These are phyloP conservation scores for Ochromonadaceae sp. DNA, from an alignment of 352 stramenopile species.

Conservation along the genomic window DNA sequence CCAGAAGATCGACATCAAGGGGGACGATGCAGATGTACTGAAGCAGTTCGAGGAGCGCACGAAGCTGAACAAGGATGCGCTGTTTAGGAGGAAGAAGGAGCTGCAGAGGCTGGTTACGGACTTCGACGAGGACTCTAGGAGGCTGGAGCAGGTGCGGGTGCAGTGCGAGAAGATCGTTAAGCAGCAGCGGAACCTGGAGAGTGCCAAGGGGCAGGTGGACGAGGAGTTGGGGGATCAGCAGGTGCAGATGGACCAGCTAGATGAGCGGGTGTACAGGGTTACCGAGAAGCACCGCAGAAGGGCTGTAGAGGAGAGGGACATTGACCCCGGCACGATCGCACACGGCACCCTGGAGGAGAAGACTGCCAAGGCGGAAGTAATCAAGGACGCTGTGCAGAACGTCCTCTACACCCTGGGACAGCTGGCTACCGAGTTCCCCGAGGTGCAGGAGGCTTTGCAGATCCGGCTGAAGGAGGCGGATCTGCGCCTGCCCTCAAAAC, in stretches of 20 bases:
- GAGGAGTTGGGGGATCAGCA: constrained; percentile 28
- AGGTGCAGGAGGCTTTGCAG: constrained; percentile 63
- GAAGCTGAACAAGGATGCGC: constrained; percentile 48
- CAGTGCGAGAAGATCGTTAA: constrained; percentile 31
- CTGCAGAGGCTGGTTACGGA: constrained; percentile 68
- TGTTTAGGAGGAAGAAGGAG: constrained; percentile 85
- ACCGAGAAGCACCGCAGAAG: constrained; percentile 14
- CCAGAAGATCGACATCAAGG: constrained; percentile 34
- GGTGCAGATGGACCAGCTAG: constrained; percentile 20
- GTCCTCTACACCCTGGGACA: constrained; percentile 76
- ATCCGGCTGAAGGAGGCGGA: constrained; percentile 48
- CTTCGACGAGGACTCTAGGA: constrained; percentile 34
- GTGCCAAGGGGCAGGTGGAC: constrained; percentile 29
- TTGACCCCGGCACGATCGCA: constrained; percentile 25
- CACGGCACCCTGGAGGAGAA: constrained; percentile 16
- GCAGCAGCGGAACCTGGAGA: constrained; percentile 30
- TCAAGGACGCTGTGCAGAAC: constrained; percentile 23
- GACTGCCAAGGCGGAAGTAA: constrained; percentile 23
- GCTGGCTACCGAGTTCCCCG: constrained; percentile 75
- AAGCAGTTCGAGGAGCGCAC: constrained; percentile 60
- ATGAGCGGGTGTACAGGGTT: constrained; percentile 20
- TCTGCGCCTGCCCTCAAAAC: constrained; percentile 53
- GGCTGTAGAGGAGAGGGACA: background rate
- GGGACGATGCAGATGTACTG: constrained; percentile 62
- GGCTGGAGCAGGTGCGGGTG: constrained; percentile 30